A percentile compares a stretch with the other conserved stretches of the same genome.
These are phyloP conservation scores for Botrytis aclada DNA, from an alignment of 2,329 filamentous ascomycete species.

Conservation along the genomic window DNA sequence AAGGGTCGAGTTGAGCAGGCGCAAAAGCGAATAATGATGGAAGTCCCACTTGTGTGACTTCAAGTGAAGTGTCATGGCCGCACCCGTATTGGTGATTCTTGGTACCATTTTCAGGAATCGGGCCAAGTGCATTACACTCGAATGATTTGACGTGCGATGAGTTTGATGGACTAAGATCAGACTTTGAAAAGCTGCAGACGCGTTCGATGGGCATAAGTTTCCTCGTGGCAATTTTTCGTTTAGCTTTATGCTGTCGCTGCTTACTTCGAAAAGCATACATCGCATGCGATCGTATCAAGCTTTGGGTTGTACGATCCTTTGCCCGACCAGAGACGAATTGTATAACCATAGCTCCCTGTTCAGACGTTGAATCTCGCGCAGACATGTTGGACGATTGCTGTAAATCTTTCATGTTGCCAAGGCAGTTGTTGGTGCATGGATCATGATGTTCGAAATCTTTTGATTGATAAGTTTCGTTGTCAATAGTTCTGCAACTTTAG, in stretches of 20 bases:
- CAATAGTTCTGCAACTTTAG: neutral
- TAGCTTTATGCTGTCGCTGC: neutral
- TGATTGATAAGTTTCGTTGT: neutral
- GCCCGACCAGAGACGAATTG: constrained; percentile 6
- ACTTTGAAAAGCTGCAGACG: neutral
- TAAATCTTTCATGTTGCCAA: neutral
- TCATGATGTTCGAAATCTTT: neutral
- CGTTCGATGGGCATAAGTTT: neutral
- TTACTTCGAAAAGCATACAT: neutral
- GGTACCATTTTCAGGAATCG: neutral
- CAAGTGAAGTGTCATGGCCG: neutral
- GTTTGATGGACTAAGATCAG: neutral
- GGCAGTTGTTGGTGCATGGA: neutral
- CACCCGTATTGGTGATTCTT: neutral
- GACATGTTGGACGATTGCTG: neutral
- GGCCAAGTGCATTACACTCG: neutral
- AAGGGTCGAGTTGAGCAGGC: neutral
- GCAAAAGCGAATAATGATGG: neutral
- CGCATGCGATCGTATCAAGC: constrained; percentile 4
- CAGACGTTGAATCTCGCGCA: neutral
- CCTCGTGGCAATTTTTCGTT: neutral
- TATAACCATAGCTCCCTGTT: neutral
- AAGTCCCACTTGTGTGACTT: neutral
- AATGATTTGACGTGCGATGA: neutral
- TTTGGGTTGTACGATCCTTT: neutral